A percentile compares a stretch with the other conserved stretches of the same genome.
Evolutionary conservation across 176 grass and related monocot species (phyloP).

Genomic region (Saccharum spontaneum): DNA sequence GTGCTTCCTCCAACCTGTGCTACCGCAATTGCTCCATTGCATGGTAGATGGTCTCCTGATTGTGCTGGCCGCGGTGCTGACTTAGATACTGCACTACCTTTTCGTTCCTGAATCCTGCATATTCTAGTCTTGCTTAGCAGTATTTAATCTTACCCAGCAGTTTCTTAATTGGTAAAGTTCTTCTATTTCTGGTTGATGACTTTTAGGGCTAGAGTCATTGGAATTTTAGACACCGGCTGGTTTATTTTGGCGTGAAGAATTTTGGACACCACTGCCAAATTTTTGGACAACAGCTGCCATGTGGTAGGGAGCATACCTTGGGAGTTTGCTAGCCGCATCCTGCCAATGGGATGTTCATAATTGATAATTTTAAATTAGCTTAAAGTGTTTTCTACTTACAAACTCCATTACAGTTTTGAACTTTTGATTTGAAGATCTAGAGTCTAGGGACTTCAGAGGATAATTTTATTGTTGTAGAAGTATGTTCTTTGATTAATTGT

Average conservation of each 20-base stretch:
- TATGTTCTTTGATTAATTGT: conserved; percentile 13
- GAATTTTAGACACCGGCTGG: not conserved
- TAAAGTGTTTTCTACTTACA: not conserved
- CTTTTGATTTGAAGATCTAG: not conserved
- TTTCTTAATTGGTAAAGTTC: not conserved
- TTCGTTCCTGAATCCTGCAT: not conserved
- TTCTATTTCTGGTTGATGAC: not conserved
- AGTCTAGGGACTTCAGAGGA: not conserved
- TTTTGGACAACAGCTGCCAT: not conserved
- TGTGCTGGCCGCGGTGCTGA: not conserved
- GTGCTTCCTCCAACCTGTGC: not conserved
- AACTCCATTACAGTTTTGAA: not conserved
- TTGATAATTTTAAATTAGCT: not conserved
- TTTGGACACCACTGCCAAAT: not conserved
- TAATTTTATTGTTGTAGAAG: conserved; percentile 4
- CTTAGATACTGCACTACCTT: not conserved
- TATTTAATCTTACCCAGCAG: not conserved
- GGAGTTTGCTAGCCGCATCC: not conserved
- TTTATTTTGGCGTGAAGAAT: not conserved
- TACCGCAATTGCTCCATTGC: not conserved
- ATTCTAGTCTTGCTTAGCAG: not conserved
- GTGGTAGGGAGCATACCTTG: not conserved
- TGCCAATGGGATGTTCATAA: not conserved
- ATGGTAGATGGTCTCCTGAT: not conserved
- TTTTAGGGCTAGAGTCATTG: not conserved